These are phyloP conservation scores for Nymphaea thermarum DNA, from an alignment of 164 flowering plant species.

Conservation along the genomic window DNA sequence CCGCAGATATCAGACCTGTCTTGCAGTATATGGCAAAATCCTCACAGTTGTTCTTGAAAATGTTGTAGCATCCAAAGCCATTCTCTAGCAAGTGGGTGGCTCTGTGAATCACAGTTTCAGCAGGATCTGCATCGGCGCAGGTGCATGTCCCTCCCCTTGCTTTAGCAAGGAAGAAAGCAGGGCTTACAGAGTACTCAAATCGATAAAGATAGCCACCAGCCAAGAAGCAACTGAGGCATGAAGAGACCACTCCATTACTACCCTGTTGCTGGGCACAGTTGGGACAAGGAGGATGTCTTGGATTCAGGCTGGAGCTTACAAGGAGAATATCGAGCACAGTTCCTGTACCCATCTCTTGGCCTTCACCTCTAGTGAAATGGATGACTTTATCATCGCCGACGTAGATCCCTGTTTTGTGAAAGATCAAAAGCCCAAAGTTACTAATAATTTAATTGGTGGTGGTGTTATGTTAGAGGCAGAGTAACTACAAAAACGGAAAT, in stretches of 20 bases:
- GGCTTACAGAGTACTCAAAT: conserved; percentile 25
- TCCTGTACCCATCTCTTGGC: conserved; percentile 84
- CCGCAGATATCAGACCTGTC: conserved; percentile 22
- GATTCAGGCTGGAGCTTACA: conserved; percentile 25
- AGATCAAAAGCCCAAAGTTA: not conserved
- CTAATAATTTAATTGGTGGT: no score
- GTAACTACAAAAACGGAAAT: no score
- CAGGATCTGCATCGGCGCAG: conserved; percentile 26
- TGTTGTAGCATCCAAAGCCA: conserved; percentile 32
- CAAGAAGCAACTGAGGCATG: conserved; percentile 37
- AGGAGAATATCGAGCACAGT: conserved; percentile 60
- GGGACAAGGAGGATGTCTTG: conserved; percentile 14
- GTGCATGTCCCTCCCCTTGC: conserved; percentile 39
- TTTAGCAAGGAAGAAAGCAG: conserved; percentile 23
- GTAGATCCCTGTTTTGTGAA: conserved; percentile 40
- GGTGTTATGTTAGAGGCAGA: no score
- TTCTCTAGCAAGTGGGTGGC: conserved; percentile 25
- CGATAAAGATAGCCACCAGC: conserved; percentile 25
- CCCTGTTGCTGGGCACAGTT: conserved; percentile 30
- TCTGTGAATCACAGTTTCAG: conserved; percentile 20
- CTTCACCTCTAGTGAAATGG: conserved; percentile 77
- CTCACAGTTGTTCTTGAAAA: conserved; percentile 36
- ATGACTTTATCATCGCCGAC: conserved; percentile 71
- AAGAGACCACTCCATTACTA: conserved; percentile 28
- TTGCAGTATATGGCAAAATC: conserved; percentile 38